Percentiles rank a stretch among this genome's conserved stretches.
Evolutionary conservation across 164 flowering plant species (phyloP).

Genomic region (Chloranthus sessilifolius): DNA sequence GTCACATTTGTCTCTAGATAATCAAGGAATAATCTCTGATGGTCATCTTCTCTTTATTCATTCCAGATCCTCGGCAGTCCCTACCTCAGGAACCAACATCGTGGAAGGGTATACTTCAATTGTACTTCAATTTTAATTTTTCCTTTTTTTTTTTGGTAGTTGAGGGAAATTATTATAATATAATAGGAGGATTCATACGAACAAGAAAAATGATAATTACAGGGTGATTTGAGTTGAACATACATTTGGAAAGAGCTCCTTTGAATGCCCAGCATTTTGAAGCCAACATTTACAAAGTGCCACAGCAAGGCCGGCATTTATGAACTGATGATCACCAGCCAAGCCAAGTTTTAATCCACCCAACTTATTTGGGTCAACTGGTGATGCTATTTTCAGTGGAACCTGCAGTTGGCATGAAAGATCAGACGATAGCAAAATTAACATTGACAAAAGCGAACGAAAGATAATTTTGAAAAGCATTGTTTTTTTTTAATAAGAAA

Average conservation of each 20-base stretch:
- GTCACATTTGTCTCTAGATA: too few relatives aligned
- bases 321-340: slow-evolving; percentile 79
- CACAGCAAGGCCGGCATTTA: slow-evolving; percentile 81
- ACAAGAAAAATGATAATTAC: not conserved
- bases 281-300: slow-evolving; percentile 80
- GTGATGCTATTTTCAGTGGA: slow-evolving; percentile 51
- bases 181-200: too few relatives aligned
- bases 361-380: slow-evolving; percentile 43
- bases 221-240: slow-evolving; percentile 15
- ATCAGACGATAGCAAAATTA: slow-evolving; percentile 4
- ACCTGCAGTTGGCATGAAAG: slow-evolving; percentile 39
- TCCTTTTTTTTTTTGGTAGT: too few relatives aligned
- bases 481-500: not conserved
- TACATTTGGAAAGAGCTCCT: slow-evolving; percentile 38
- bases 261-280: slow-evolving; percentile 53
- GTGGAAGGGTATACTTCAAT: too few relatives aligned
- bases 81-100: too few relatives aligned
- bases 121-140: too few relatives aligned
- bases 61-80: not conserved
- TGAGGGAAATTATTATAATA: too few relatives aligned
- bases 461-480: not conserved
- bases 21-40: too few relatives aligned
- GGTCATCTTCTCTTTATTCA: too few relatives aligned
- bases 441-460: not conserved
- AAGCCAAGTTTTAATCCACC: slow-evolving; percentile 51